Evolutionary conservation across 148 eudicot species (phyloP).

Genomic region (Arctostaphylos glauca): DNA sequence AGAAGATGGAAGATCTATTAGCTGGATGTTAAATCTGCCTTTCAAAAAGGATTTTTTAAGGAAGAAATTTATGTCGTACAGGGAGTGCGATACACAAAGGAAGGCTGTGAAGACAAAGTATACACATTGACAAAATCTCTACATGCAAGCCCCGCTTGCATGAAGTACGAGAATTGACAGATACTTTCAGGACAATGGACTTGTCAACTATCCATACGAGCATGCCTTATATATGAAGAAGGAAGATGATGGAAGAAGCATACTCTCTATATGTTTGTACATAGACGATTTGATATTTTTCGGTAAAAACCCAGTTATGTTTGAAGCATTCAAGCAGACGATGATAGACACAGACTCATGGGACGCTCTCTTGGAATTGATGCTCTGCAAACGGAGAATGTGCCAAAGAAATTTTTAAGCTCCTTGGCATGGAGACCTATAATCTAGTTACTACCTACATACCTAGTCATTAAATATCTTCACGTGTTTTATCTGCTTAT

Average conservation of each 20-base stretch:
- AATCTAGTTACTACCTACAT: neutral
- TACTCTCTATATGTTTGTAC: neutral
- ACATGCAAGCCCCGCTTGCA: no score
- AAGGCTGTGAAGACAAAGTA: no score
- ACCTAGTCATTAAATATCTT: no score
- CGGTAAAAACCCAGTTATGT: no score
- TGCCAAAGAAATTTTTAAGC: neutral
- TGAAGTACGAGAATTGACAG: neutral
- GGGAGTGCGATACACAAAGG: neutral
- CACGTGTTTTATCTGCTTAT: no score
- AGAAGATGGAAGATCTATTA: neutral
- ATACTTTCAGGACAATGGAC: neutral
- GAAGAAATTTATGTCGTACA: neutral
- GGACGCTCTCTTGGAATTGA: neutral
- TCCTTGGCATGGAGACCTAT: neutral
- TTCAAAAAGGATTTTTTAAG: neutral
- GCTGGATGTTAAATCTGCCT: no score
- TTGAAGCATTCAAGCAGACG: neutral
- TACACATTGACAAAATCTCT: no score
- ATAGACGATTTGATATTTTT: neutral
- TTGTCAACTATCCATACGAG: neutral
- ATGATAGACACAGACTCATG: neutral
- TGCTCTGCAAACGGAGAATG: no score
- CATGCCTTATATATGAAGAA: neutral
- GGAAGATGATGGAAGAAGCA: neutral